These are phyloP conservation scores for Fusarium agapanthi DNA, from an alignment of 2,329 filamentous ascomycete species.

Conservation along the genomic window DNA sequence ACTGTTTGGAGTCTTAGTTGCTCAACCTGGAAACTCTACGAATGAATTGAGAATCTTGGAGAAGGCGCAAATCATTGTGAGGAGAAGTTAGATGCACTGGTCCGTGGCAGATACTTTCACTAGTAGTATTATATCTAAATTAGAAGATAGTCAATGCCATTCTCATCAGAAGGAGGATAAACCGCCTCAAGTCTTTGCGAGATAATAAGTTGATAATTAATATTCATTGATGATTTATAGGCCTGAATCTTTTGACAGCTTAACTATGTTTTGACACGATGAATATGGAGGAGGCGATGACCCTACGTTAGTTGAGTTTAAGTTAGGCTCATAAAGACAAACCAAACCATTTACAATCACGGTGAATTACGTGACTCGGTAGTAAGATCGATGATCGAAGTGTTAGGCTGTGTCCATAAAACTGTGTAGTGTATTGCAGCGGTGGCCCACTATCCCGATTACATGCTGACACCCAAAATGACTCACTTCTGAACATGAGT, in stretches of 20 bases:
- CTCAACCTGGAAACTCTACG: background rate
- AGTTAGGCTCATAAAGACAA: background rate
- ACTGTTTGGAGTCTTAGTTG: background rate
- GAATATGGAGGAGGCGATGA: no score
- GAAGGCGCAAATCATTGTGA: background rate
- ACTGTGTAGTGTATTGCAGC: background rate
- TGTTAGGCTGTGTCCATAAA: background rate
- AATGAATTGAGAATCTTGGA: background rate
- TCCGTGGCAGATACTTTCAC: no score
- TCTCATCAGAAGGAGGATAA: no score
- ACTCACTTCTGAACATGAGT: background rate
- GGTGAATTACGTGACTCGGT: background rate
- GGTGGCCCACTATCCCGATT: background rate
- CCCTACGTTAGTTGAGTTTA: no score
- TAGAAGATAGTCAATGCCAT: no score
- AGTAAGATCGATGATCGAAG: background rate
- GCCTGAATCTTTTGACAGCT: no score
- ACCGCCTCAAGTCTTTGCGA: no score
- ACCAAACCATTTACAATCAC: background rate
- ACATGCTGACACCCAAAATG: background rate
- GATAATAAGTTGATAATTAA: no score
- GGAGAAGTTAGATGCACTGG: background rate
- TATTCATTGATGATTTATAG: no score
- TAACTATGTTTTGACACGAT: no score
- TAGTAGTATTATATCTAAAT: no score